Base-by-base conservation (phyloP, 768 basidiomycete genomes). In the Lactifluus subvellereus region DNA sequence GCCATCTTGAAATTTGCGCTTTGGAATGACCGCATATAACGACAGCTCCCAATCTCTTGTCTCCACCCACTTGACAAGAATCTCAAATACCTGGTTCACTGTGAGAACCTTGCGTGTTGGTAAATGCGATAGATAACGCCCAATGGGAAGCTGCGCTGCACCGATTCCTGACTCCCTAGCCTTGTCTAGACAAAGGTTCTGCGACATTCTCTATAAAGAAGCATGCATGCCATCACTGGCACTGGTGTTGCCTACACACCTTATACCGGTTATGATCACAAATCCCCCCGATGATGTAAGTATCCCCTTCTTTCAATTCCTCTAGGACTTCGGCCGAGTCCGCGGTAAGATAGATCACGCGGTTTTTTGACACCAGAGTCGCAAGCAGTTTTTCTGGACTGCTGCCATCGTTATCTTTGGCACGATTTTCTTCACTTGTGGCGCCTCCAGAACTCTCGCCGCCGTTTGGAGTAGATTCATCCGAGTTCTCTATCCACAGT, bases 211-310 rank as follows among this genome's bases (percentile, higher is more conserved):
- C n/a, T 10, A 62, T 54, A 51, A 62, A 54, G 42, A 38, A 11
- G 40, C 42, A 20, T n/a, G 48, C n/a, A n/a, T n/a, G n/a, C n/a
- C n/a, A 13, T 32, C 11, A 14, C 6, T 7, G 14, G 33, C 27
- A 2, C 27, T 27, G 27, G 27, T 64, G 43, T 18, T 33, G 30
- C 11, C 9, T n/a, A 38, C 57, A 51, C 60, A 85, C 96, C 83
- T 96, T 98, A 79, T 94, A 91, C 49, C 95, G 89, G 76, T 99
- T 99, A 71, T 89, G 90, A 74, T 99, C 97, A 62, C 88, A 88
- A 68, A 99, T 88, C 6, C 94, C 96, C 32, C 95, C 96, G 58
- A 99, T 94, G 69, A 99, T 85, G 72, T 98, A 98, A 9, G 87
- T 89, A 71, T 95, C 89, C 47, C 87, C 85, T 59, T 91, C 85